Conservation (phyloP, 108 stramenopile species). For the Poteriospumella lacustris region DNA sequence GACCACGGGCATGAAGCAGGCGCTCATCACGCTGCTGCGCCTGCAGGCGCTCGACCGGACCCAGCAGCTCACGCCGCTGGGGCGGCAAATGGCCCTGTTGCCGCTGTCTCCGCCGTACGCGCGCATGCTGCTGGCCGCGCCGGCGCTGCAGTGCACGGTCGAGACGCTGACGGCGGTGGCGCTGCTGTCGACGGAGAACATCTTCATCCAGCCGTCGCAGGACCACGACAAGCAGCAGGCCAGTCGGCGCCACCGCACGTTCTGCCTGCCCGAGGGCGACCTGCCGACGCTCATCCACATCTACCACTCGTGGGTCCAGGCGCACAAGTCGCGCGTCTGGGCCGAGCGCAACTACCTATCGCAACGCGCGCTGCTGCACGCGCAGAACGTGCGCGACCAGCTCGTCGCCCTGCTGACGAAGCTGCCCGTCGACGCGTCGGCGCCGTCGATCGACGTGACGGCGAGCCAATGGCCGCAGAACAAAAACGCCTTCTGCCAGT, state of each 20-base stretch:
- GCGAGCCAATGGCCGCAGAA: too few relatives aligned
- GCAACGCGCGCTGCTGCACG: slow-evolving; percentile 34
- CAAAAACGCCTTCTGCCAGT: too few relatives aligned
- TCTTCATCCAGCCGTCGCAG: slow-evolving; percentile 39
- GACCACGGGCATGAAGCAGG: not conserved
- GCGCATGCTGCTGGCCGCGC: slow-evolving; percentile 37
- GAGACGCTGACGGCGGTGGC: slow-evolving; percentile 52
- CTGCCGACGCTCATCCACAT: slow-evolving; percentile 37
- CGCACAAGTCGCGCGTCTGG: slow-evolving; percentile 35
- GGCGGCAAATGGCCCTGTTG: slow-evolving; percentile 38
- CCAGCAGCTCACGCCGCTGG: slow-evolving; percentile 34
- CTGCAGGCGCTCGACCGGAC: not conserved
- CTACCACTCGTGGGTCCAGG: slow-evolving; percentile 40
- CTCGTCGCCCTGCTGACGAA: slow-evolving; percentile 5
- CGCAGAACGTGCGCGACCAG: slow-evolving; percentile 40
- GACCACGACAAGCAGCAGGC: slow-evolving; percentile 34
- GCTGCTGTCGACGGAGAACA: slow-evolving; percentile 46
- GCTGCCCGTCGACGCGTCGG: too few relatives aligned
- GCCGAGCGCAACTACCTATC: slow-evolving; percentile 42
- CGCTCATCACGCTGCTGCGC: not conserved
- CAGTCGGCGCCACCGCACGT: slow-evolving; percentile 25
- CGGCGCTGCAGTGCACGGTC: slow-evolving; percentile 28
- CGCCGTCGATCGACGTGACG: too few relatives aligned
- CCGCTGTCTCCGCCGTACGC: slow-evolving; percentile 51
- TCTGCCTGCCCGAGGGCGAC: slow-evolving; percentile 42